phyloP scores from a whole-genome alignment of 768 basidiomycete genomes.

The Leccinum rimulosum region DNA sequence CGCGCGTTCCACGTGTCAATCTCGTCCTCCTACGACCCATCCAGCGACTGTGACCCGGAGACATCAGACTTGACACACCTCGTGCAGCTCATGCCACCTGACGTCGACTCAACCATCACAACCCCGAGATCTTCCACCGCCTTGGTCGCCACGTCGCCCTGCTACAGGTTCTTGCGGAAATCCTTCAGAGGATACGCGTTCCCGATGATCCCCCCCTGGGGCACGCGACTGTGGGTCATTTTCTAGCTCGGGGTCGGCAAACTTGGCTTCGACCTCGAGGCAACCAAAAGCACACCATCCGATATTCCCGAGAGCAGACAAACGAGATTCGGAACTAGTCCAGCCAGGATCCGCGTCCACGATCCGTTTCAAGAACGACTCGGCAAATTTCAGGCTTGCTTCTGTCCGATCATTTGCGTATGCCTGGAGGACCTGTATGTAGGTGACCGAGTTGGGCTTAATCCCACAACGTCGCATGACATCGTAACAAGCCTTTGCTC shows the following conservation, averaged over 20 bases:
- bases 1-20: conserved; percentile 79
- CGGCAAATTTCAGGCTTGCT: conserved; percentile 57
- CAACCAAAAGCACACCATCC: too few relatives aligned
- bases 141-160: conserved; percentile 79
- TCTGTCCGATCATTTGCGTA: conserved; percentile 50
- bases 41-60: neutral
- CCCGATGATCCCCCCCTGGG: conserved; percentile 72
- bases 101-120: conserved; percentile 64
- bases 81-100: conserved; percentile 69
- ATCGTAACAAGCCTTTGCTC: conserved; percentile 65
- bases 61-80: conserved; percentile 24
- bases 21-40: conserved; percentile 64
- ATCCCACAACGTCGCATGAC: conserved; percentile 70
- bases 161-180: conserved; percentile 64
- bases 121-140: conserved; percentile 76
- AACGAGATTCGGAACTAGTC: conserved; percentile 39
- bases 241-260: conserved; percentile 47
- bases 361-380: conserved; percentile 60
- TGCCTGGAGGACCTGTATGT: conserved; percentile 60
- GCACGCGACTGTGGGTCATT: conserved; percentile 50
- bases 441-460: conserved; percentile 65
- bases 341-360: conserved; percentile 39
- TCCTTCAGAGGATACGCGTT: conserved; percentile 71
- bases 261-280: conserved; percentile 10
- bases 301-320: conserved; percentile 49